These are phyloP conservation scores for Zostera marina DNA, from an alignment of 116 monocot species.

Conservation along the genomic window DNA sequence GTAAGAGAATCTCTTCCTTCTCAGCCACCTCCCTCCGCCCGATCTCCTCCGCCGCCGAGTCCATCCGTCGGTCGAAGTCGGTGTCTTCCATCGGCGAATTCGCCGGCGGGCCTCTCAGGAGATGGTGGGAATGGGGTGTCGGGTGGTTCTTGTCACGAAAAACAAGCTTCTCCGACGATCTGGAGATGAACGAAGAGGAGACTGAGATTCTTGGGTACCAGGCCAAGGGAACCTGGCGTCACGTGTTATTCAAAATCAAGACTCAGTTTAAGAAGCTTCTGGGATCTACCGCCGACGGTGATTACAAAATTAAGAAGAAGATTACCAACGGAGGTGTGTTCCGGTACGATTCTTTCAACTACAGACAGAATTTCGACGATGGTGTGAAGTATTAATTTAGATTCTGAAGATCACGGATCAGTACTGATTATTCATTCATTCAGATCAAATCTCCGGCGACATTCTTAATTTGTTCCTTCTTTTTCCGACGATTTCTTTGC, in stretches of 20 bases:
- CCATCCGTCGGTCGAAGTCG: conserved; percentile 40
- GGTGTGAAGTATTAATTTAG: conserved; percentile 4
- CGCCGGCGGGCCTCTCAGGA: conserved; percentile 27
- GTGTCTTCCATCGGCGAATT: conserved; percentile 25
- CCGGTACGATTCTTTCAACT: conserved; percentile 11
- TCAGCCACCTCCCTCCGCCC: conserved; percentile 42
- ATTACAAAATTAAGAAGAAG: neutral
- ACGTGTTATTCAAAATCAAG: conserved; percentile 48
- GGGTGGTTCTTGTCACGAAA: conserved; percentile 62
- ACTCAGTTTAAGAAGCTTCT: conserved; percentile 19
- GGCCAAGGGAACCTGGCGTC: conserved; percentile 33
- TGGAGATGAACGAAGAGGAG: conserved; percentile 91
- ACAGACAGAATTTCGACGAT: conserved; percentile 18
- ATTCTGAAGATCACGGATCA: too few relatives aligned
- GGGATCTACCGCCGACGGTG: neutral
- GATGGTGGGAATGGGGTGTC: conserved; percentile 45
- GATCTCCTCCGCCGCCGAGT: conserved; percentile 15
- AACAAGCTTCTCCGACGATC: conserved; percentile 38
- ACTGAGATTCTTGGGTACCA: conserved; percentile 29
- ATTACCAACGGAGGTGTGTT: conserved; percentile 1
- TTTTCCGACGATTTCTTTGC: too few relatives aligned
- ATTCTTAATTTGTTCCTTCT: too few relatives aligned
- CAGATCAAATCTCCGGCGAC: too few relatives aligned
- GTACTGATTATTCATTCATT: too few relatives aligned
- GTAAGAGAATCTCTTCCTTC: conserved; percentile 16